Evolutionary conservation across 2,329 filamentous ascomycete species (phyloP), one percentile per base, ranked within the genome.

Genomic region (Didymella pinodella): DNA sequence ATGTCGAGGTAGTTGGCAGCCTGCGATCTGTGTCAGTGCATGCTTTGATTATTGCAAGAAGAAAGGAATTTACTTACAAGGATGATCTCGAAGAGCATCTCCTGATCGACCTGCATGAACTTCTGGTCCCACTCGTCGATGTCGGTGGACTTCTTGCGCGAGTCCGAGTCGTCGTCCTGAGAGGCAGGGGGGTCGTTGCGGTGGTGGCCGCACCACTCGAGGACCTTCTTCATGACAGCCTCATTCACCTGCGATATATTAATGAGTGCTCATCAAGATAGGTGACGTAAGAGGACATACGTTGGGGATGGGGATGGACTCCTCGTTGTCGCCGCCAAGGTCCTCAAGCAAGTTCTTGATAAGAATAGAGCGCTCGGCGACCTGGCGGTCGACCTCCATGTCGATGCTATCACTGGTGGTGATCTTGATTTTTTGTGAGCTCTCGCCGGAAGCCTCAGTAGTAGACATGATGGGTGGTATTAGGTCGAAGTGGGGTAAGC

Each of bases 71-170:
- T 34, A 67, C 89, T 59, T 85, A 95, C 92, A 26, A 99, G 85
- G 70, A 99, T 99, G 75, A 99, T 98, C 83, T 99, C 95, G 69
- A 99, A 99, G 1, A 99, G 87, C 95, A 99, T 98, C 81, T 99
- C 95, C 77, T 99, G 95, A 78, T 99, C 95, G 18, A 99, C 95
- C 81, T 98, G 94, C 95, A 99, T 98, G 80, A 98, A 99, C 82
- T 99, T 99, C 80, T 98, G 94, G 72, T 99, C 95, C 95, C 95
- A 99, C 81, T 99, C 95, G 60, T 98, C 95, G 67, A 99, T 99
- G 72, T 99, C 95, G 46, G 95, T 98, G 1, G 93, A 97, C 87
- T 97, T 97, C 85, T 97, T 97, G 70, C 95, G 92, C 49, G 89
- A 93, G 72, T 98, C 94, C 63, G 90, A 90, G 71, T 99, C 93